Base-by-base conservation (phyloP, 1,139 yeast genomes). In the Pichia sp. region DNA sequence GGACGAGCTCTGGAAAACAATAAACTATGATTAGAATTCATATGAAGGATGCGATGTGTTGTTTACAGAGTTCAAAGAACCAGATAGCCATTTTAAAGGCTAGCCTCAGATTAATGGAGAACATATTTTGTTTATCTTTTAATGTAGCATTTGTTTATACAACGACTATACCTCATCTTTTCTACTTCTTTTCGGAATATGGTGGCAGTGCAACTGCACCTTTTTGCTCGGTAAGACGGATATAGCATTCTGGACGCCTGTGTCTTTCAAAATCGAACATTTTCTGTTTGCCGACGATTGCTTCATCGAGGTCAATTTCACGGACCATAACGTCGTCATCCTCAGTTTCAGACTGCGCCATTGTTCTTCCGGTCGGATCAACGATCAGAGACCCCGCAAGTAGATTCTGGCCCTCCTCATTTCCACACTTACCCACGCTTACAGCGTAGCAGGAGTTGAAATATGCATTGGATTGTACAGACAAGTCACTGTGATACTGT, bases 241-340 rank as follows among this genome's bases (percentile, higher is more conserved):
- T 46, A 29, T 56, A 58, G 40, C 48, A 58, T 31, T 71, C 73
- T n/a, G 73, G 56, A 45, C 56, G 71, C 54, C 73, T 68, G 50
- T 71, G 74, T 59, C 73, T 66, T 6, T 66, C 63, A 56, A 71
- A 71, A 53, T 71, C 73, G 60, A 71, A 71, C 72, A 70, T 69
- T 53, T 67, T 70, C 54, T 66, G 61, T 56, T 70, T 69, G 41
- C 73, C 73, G 52, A 65, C 67, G 31, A 69, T 57, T n/a, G 71
- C 58, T 27, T 68, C 72, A 51, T 71, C 73, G 38, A 71, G 58
- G 53, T 70, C 73, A 29, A 54, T 68, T 38, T 69, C 73, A 17
- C 69, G 67, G 50, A 65, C 58, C 17, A 70, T 48, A 3, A 71
- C 55, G 52, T 70, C 73, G 59, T 70, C 73, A 47, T 66, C 73